phyloP scores from a whole-genome alignment of 1,284 basidiomycete species.

The Ustilago esculenta region DNA sequence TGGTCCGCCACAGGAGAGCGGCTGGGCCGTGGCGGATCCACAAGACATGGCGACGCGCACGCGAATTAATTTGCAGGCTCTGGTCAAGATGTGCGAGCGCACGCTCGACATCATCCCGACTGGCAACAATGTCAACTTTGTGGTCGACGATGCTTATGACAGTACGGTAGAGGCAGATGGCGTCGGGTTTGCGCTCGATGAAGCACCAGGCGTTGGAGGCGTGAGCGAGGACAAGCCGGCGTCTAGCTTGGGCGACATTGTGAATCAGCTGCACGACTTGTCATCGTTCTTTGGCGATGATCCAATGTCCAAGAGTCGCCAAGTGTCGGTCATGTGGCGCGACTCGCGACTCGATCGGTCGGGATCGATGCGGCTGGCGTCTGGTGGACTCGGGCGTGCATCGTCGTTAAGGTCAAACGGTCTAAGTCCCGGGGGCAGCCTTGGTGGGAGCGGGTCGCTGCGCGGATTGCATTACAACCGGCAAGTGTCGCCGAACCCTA shows the following conservation, averaged over 20 bases:
- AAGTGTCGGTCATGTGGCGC: conserved; percentile 44
- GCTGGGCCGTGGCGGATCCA: conserved; percentile 62
- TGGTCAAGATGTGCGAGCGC: conserved; percentile 60
- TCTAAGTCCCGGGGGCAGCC: conserved; percentile 7
- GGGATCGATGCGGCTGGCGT: conserved; percentile 28
- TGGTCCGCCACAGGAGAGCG: conserved; percentile 56
- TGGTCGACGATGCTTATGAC: conserved; percentile 52
- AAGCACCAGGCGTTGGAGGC: conserved; percentile 29
- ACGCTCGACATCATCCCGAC: conserved; percentile 52
- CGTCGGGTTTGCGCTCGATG: conserved; percentile 33
- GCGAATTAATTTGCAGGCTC: conserved; percentile 57
- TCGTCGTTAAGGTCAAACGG: conserved; percentile 22
- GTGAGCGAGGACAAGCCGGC: conserved; percentile 16
- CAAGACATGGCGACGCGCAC: conserved; percentile 57
- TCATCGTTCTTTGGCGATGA: conserved; percentile 63
- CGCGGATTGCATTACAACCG: conserved; percentile 12
- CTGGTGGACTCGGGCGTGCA: conserved; percentile 20
- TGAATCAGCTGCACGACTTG: conserved; percentile 63
- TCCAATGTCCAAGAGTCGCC: conserved; percentile 42
- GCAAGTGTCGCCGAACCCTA: conserved; percentile 43
- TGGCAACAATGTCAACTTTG: conserved; percentile 59
- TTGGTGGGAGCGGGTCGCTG: conserved; percentile 11
- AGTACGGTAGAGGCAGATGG: conserved; percentile 25
- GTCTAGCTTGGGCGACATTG: conserved; percentile 55
- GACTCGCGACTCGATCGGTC: conserved; percentile 39